Percentiles rank a stretch among this genome's conserved stretches.
phyloP scores from a whole-genome alignment of 2,329 filamentous ascomycete species.

The Paraphaeosphaeria sporulosa region DNA sequence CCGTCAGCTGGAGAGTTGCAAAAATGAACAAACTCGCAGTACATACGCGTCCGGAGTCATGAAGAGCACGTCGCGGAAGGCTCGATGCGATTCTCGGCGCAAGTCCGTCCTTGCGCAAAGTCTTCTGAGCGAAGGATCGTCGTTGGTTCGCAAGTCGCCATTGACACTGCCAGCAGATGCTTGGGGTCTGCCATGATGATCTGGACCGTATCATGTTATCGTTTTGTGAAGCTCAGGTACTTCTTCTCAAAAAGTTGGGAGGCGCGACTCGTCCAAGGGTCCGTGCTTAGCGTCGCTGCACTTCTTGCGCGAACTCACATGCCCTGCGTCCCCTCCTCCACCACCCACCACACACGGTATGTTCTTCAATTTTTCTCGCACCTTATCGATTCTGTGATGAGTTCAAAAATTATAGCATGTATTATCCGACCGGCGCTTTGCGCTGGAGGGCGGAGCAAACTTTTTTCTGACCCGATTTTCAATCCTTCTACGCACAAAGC shows the following conservation, averaged over 20 bases:
- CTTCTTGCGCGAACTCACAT: constrained; percentile 29
- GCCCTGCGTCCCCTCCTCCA: constrained; percentile 17
- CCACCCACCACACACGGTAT: constrained; percentile 26
- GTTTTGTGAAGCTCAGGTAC: constrained; percentile 3
- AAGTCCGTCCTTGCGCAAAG: constrained; percentile 11
- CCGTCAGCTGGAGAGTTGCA: constrained; percentile 18
- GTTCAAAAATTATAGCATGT: constrained; percentile 55
- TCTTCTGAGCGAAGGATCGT: constrained; percentile 10
- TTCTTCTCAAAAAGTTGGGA: constrained; percentile 12
- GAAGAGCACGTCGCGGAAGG: constrained; percentile 29
- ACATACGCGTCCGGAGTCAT: constrained; percentile 31
- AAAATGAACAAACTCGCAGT: not conserved
- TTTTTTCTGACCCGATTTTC: constrained; percentile 41
- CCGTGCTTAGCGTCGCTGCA: constrained; percentile 29
- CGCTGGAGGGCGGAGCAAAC: constrained; percentile 40
- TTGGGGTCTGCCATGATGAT: constrained; percentile 17
- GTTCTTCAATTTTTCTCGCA: constrained; percentile 12
- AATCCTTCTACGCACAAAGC: not conserved
- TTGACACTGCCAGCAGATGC: constrained; percentile 37
- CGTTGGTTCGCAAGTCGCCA: constrained; percentile 27
- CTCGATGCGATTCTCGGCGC: constrained; percentile 19
- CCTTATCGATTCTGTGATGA: constrained; percentile 40
- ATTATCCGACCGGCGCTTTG: constrained; percentile 54
- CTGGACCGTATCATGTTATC: constrained; percentile 1
- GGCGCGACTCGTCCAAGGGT: constrained; percentile 11